Conservation (phyloP, 257 asterid genomes). For the Henckelia pumila region DNA sequence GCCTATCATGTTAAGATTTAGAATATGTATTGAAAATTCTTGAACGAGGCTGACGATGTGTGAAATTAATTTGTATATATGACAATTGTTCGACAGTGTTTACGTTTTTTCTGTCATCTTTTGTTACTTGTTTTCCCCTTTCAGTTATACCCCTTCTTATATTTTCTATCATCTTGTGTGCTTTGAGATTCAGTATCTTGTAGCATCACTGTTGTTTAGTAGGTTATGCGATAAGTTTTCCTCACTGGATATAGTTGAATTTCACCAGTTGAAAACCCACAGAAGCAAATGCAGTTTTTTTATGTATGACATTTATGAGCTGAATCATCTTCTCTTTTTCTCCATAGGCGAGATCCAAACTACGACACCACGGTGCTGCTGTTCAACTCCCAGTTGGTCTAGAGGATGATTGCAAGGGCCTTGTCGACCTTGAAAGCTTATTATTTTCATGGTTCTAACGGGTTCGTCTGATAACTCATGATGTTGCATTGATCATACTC, state of each 20-base stretch:
- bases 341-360: slow-evolving; percentile 79
- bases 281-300: slow-evolving; percentile 4
- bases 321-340: slow-evolving; percentile 25
- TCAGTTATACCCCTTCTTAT: not conserved
- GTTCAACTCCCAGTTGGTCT: slow-evolving; percentile 94
- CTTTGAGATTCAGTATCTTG: slow-evolving; percentile 12
- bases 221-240: slow-evolving; percentile 14
- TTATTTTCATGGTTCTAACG: slow-evolving; percentile 84
- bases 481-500: slow-evolving; percentile 15
- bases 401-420: slow-evolving; percentile 95
- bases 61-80: too few species aligned
- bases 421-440: slow-evolving; percentile 85
- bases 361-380: slow-evolving; percentile 97
- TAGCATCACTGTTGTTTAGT: slow-evolving; percentile 6
- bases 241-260: slow-evolving; percentile 1
- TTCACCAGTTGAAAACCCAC: slow-evolving; percentile 1
- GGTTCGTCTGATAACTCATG: slow-evolving; percentile 56
- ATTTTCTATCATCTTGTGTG: not conserved
- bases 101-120: not conserved
- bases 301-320: slow-evolving; percentile 20
- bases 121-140: not conserved
- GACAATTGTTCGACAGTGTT: not conserved
- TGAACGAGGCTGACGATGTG: not conserved
- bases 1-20: not conserved
- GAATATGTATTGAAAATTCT: not conserved